Conservation (phyloP, 2,329 filamentous ascomycete species). For the Exophiala viscosa region DNA sequence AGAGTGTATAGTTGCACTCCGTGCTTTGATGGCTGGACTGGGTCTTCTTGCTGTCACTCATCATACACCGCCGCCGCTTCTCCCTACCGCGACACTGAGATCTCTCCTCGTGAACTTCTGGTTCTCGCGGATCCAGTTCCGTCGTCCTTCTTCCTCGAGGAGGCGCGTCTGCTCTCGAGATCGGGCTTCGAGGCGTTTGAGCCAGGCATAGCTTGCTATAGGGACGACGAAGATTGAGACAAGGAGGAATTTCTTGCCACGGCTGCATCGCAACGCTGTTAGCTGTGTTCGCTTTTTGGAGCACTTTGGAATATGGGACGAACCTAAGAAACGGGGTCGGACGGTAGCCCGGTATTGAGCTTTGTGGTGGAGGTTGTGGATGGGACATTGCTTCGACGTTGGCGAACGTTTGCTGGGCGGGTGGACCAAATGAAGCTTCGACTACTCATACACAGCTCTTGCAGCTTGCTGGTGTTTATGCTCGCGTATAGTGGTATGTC, state of each 20-base stretch:
- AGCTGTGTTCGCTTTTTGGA: neutral
- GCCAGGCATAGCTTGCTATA: conserved; percentile 20
- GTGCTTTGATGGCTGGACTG: too few relatives aligned
- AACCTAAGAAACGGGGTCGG: conserved; percentile 17
- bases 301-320: neutral
- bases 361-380: conserved; percentile 7
- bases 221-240: conserved; percentile 20
- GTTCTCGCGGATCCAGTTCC: conserved; percentile 24
- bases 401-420: neutral
- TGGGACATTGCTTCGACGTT: neutral
- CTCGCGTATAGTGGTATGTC: too few relatives aligned
- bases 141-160: conserved; percentile 22
- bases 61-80: conserved; percentile 24
- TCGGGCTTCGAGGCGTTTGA: conserved; percentile 17
- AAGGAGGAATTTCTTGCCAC: conserved; percentile 19
- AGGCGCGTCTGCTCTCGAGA: conserved; percentile 16
- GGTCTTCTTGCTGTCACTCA: too few relatives aligned
- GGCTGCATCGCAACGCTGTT: conserved; percentile 4
- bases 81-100: conserved; percentile 20
- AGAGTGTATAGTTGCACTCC: too few relatives aligned
- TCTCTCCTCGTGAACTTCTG: conserved; percentile 13
- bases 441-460: neutral
- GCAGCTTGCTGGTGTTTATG: too few relatives aligned
- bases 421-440: neutral
- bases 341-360: conserved; percentile 24